A percentile compares a stretch with the other conserved stretches of the same genome.
Conservation (phyloP, 1,284 basidiomycete genomes). For the Kwoniella shivajii region DNA sequence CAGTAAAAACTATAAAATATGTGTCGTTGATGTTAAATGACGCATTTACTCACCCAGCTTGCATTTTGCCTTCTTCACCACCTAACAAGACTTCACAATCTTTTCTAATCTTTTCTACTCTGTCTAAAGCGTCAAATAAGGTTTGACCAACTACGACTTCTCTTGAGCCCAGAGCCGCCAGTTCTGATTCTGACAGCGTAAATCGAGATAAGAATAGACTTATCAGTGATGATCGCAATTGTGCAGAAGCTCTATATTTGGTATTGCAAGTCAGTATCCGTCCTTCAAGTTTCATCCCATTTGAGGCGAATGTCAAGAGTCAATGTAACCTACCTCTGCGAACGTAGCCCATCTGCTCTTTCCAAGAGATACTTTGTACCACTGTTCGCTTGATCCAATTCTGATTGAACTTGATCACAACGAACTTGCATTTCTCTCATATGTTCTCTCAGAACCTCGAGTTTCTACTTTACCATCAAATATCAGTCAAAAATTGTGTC, state of each 20-base stretch:
- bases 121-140: slow-evolving; percentile 85
- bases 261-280: no score
- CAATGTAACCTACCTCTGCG: slow-evolving; percentile 67
- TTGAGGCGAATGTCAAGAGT: neutral
- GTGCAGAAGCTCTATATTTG: slow-evolving; percentile 59
- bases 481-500: neutral
- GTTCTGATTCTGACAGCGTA: slow-evolving; percentile 74
- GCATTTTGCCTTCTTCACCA: slow-evolving; percentile 78
- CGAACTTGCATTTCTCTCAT: slow-evolving; percentile 74
- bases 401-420: slow-evolving; percentile 78
- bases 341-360: slow-evolving; percentile 76
- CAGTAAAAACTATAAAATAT: neutral
- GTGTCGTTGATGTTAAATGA: no score
- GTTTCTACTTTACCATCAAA: slow-evolving; percentile 61
- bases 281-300: neutral
- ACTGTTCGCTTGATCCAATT: slow-evolving; percentile 73
- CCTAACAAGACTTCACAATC: slow-evolving; percentile 83
- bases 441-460: slow-evolving; percentile 72
- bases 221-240: slow-evolving; percentile 68
- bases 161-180: slow-evolving; percentile 71
- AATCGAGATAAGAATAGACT: slow-evolving; percentile 79
- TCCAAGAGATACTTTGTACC: slow-evolving; percentile 82
- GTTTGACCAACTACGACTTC: slow-evolving; percentile 71
- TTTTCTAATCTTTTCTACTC: slow-evolving; percentile 74
- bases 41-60: slow-evolving; percentile 70